phyloP scores from a whole-genome alignment of 805 yeast genomes.

The Saturnispora gosingensis region DNA sequence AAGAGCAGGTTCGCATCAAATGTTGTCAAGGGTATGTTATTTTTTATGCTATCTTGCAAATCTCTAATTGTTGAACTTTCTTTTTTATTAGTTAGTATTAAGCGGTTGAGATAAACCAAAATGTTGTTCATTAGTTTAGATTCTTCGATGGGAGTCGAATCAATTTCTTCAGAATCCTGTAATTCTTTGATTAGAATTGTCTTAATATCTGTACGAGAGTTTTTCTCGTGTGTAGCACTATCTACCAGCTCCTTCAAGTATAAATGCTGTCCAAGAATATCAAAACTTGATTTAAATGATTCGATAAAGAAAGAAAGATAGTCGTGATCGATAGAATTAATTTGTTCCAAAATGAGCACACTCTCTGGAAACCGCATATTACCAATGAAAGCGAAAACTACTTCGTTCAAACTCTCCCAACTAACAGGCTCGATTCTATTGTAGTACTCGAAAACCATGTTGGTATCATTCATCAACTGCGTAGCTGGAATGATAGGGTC shows the following conservation, averaged over 20 bases:
- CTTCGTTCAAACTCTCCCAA: slow-evolving; percentile 20
- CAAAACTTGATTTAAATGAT: slow-evolving; percentile 8
- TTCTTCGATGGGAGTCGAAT: slow-evolving; percentile 15
- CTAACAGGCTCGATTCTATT: slow-evolving; percentile 24
- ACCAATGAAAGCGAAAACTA: slow-evolving; percentile 17
- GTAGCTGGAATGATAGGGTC: slow-evolving; percentile 16
- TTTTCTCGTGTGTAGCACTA: not conserved
- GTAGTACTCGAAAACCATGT: slow-evolving; percentile 20
- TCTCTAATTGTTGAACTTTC: slow-evolving; percentile 9
- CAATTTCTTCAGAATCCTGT: not conserved
- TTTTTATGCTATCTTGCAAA: slow-evolving; percentile 12
- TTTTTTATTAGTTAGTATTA: slow-evolving; percentile 7
- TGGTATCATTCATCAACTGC: slow-evolving; percentile 14
- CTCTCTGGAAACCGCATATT: slow-evolving; percentile 14
- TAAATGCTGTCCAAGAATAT: slow-evolving; percentile 16
- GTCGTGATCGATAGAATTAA: not conserved
- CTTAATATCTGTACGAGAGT: slow-evolving; percentile 11
- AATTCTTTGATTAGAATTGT: slow-evolving; percentile 14
- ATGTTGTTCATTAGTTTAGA: slow-evolving; percentile 18
- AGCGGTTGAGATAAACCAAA: slow-evolving; percentile 10
- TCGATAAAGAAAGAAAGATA: not conserved
- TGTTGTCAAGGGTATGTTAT: slow-evolving; percentile 19
- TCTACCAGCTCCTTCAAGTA: slow-evolving; percentile 10
- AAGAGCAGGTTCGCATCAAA: slow-evolving; percentile 21
- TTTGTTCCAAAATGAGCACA: slow-evolving; percentile 12